phyloP scores from a whole-genome alignment of 345 rosid species.

The Syzygium jambos region DNA sequence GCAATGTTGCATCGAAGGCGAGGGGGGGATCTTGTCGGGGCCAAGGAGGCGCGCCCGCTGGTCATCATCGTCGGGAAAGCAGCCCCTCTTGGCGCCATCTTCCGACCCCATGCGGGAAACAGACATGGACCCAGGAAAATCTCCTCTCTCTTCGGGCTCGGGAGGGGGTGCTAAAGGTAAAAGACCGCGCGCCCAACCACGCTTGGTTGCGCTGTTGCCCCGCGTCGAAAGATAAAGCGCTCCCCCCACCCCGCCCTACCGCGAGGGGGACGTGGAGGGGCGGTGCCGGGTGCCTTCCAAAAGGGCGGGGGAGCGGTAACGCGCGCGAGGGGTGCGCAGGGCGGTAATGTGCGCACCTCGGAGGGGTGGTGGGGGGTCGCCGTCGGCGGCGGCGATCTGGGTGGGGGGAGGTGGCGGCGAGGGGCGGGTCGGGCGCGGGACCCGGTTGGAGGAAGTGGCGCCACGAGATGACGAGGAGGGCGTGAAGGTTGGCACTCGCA shows the following conservation, averaged over 20 bases:
- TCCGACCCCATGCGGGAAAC: conserved; percentile 46
- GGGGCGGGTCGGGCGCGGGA: conserved; percentile 1
- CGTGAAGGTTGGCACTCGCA: not conserved
- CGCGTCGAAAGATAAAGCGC: not conserved
- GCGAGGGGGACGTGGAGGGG: not conserved
- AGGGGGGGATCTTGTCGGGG: not conserved
- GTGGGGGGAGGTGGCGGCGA: not conserved
- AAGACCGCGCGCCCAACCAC: not conserved
- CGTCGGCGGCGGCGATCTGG: not conserved
- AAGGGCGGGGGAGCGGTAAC: not conserved
- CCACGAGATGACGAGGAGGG: conserved; percentile 15
- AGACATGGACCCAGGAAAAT: not conserved
- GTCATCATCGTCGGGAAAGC: conserved; percentile 9
- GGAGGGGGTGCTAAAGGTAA: conserved; percentile 2
- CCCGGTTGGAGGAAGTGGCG: conserved; percentile 9
- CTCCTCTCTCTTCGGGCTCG: conserved; percentile 9
- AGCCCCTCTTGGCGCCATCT: conserved; percentile 13
- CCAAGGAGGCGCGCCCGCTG: conserved; percentile 3
- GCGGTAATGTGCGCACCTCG: conserved; percentile 8
- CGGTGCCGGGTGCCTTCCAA: not conserved
- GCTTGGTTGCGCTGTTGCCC: not conserved
- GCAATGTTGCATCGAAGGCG: conserved; percentile 13
- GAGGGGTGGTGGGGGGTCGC: not conserved
- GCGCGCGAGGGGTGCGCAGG: not conserved
- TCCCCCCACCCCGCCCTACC: not conserved